Conservation (phyloP, 2,329 filamentous ascomycete genomes). For the Pseudocercospora macadamiae region DNA sequence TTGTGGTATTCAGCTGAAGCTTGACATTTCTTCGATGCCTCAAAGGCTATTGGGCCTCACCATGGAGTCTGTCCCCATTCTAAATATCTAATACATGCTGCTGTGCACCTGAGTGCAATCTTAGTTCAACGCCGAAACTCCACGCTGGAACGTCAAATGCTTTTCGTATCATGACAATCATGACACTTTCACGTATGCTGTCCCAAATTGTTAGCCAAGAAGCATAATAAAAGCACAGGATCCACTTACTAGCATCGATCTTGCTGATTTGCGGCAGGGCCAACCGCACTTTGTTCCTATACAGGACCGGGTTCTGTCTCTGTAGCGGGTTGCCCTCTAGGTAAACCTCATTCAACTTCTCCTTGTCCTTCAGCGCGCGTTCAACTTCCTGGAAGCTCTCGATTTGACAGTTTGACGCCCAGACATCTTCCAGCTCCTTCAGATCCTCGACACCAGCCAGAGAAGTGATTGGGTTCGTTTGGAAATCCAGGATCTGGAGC, state of each 20-base stretch:
- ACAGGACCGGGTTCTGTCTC: conserved; percentile 74
- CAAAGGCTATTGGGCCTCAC: too few species aligned
- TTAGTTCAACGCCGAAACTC: not conserved
- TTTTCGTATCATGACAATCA: not conserved
- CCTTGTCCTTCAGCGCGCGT: conserved; percentile 74
- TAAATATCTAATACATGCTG: too few species aligned
- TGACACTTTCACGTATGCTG: conserved; percentile 5
- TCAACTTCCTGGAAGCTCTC: conserved; percentile 82
- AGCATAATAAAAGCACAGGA: not conserved
- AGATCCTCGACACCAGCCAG: conserved; percentile 73
- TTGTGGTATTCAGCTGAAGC: not conserved
- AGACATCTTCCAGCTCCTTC: conserved; percentile 79
- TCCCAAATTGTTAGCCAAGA: not conserved
- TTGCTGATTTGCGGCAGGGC: conserved; percentile 85
- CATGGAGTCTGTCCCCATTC: too few species aligned
- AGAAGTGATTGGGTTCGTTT: conserved; percentile 79
- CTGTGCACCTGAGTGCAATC: not conserved
- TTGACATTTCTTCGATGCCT: not conserved
- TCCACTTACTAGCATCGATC: conserved; percentile 96
- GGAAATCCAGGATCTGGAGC: conserved; percentile 82
- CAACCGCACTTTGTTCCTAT: conserved; percentile 89
- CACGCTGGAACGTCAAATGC: not conserved
- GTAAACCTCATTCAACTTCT: conserved; percentile 84
- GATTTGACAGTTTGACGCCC: conserved; percentile 89
- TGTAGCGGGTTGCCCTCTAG: conserved; percentile 95